These are phyloP conservation scores for Penicillium canescens DNA, from an alignment of 495 filamentous ascomycete genomes.

Conservation along the genomic window DNA sequence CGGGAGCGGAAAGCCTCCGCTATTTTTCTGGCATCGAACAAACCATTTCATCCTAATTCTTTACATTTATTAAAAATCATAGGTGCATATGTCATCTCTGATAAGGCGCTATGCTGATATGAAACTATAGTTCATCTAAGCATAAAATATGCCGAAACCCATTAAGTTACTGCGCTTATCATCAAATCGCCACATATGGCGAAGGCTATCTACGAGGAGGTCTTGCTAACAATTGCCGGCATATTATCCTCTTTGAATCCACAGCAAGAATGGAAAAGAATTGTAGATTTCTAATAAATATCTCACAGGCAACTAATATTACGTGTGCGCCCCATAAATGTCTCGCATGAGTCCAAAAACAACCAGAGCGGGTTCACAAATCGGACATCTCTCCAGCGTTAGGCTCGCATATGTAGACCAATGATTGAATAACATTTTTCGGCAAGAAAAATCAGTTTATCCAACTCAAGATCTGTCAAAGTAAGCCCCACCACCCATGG, in stretches of 20 bases:
- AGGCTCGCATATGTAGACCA: neutral
- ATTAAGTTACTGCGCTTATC: no score
- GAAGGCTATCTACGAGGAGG: neutral
- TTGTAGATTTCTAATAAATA: neutral
- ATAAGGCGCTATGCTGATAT: no score
- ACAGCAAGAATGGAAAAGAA: neutral
- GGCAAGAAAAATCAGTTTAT: neutral
- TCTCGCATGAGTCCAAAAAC: neutral
- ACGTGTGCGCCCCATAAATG: neutral
- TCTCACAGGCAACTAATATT: no score
- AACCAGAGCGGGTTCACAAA: neutral
- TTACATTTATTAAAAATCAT: neutral
- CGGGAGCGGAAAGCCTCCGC: neutral
- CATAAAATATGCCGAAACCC: no score
- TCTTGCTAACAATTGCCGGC: neutral
- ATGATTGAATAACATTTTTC: neutral
- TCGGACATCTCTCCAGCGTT: neutral
- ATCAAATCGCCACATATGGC: neutral
- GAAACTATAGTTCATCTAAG: no score
- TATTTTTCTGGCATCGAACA: neutral
- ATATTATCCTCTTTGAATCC: neutral
- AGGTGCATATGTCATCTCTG: no score
- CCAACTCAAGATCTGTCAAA: neutral
- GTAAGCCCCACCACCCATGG: neutral
- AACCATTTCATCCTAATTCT: neutral